phyloP scores from a whole-genome alignment of 2,329 filamentous ascomycete genomes.

The Epichloe coenophiala region DNA sequence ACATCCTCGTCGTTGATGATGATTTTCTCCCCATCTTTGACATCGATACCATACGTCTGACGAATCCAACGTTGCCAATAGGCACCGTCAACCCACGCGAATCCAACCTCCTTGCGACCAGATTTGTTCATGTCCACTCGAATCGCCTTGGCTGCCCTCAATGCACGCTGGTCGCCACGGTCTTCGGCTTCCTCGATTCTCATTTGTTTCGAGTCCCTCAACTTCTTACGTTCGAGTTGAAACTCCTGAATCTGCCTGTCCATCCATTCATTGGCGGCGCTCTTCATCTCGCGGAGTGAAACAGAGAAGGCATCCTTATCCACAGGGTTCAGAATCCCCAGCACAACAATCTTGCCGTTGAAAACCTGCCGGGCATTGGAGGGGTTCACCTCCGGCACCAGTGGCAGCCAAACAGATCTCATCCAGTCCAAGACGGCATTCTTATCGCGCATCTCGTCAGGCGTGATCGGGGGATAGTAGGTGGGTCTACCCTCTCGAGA shows the following conservation, averaged over 20 bases:
- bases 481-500: constrained; percentile 78
- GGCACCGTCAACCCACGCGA: constrained; percentile 92
- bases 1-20: constrained; percentile 97
- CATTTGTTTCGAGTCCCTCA: constrained; percentile 87
- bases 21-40: constrained; percentile 77
- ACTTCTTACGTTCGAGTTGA: constrained; percentile 83
- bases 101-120: constrained; percentile 76
- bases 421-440: constrained; percentile 76
- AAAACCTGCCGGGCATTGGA: constrained; percentile 90
- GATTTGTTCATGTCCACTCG: constrained; percentile 82
- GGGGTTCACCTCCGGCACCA: constrained; percentile 86
- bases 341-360: constrained; percentile 86
- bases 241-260: constrained; percentile 88
- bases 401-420: constrained; percentile 88
- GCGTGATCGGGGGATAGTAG: constrained; percentile 79
- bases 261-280: constrained; percentile 93
- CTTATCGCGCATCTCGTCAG: constrained; percentile 84
- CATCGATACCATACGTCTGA: constrained; percentile 87
- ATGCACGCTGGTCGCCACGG: constrained; percentile 73
- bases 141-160: constrained; percentile 80
- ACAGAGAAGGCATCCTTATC: constrained; percentile 65
- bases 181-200: constrained; percentile 95
- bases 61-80: constrained; percentile 97
- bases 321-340: constrained; percentile 73
- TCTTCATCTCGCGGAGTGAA: constrained; percentile 84